Conservation (phyloP, 139 green algal species). For the Picochlorum sp. region DNA sequence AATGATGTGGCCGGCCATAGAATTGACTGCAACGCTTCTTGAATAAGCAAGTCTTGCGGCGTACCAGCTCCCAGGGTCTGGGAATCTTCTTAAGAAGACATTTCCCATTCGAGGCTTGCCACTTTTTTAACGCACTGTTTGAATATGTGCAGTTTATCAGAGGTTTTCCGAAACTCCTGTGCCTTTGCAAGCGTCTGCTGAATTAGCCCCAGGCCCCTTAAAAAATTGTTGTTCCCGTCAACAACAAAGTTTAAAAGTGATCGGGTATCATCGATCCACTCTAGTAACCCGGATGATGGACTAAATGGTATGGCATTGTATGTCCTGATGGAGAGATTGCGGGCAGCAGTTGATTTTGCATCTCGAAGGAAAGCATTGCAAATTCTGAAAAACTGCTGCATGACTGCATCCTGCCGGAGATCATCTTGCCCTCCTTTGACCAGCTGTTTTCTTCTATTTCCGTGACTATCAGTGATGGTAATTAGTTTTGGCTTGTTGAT, state of each 20-base stretch:
- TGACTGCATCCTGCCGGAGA: constrained; percentile 90
- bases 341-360: constrained; percentile 31
- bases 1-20: constrained; percentile 82
- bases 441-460: constrained; percentile 43
- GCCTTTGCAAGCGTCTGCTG: not conserved
- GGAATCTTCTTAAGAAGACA: constrained; percentile 90
- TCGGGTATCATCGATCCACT: constrained; percentile 90
- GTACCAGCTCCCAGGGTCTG: constrained; percentile 62
- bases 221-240: not conserved
- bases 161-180: not conserved
- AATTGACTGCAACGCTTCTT: constrained; percentile 68
- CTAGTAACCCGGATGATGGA: constrained; percentile 70
- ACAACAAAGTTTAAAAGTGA: constrained; percentile 58
- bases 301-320: constrained; percentile 87
- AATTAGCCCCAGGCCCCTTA: not conserved
- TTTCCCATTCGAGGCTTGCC: constrained; percentile 70
- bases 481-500: constrained; percentile 85
- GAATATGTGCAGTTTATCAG: not conserved
- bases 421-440: constrained; percentile 76
- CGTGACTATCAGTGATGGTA: constrained; percentile 38
- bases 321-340: constrained; percentile 64
- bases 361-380: constrained; percentile 68
- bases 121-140: constrained; percentile 17
- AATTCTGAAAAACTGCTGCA: constrained; percentile 94
- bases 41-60: constrained; percentile 65